Evolutionary conservation across 495 filamentous ascomycete species (phyloP), one percentile per base, ranked within the genome.

Genomic region (Zalerion maritima): DNA sequence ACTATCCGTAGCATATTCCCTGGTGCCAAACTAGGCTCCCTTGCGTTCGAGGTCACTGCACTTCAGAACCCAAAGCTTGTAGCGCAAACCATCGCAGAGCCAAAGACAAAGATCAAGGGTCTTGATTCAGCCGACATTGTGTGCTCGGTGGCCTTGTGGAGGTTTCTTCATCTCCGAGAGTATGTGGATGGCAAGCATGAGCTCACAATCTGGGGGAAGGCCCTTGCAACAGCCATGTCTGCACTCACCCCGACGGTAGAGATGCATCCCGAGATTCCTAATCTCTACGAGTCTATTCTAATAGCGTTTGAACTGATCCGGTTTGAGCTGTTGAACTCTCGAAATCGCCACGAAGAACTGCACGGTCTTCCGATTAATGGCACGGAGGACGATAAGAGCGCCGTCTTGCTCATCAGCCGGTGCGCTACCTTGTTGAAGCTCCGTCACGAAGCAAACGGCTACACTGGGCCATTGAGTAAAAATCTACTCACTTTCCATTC

Each of bases 401-500:
- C 75, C 52, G 72, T 80, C 21, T 62, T 87, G 36, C 67, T 94
- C 18, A 71, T 94, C 36, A 83, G 81, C 33, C 77, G 86, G 22
- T 77, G 89, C 32, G 78, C 86, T 9, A 82, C 75, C 28, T 62
- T 96, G 39, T 72, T 77, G 26, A 79, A 78, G 40, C 59, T 99
- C 14, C 71, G 73, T 18, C 89, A 99, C 46, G 68, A 81, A 38
- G 57, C 65, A 4, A 85, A 86, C 41, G 86, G 91, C 14, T 99
- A 93, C 53, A 94, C 89, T 14, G 89, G 89, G 1, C 89, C 89
- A 0, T 63, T 99, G 1, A 94, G 81, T 60, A 75, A 86, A 45
- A 81, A 89, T 41, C 63, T 96, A 24, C 64, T 96, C 7, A 78
- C 75, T 17, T 96, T 83, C 57, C 81, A 83, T 35, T 83, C 84